These are phyloP conservation scores for Canna indica DNA, from an alignment of 176 grass and related monocot species.

Conservation along the genomic window DNA sequence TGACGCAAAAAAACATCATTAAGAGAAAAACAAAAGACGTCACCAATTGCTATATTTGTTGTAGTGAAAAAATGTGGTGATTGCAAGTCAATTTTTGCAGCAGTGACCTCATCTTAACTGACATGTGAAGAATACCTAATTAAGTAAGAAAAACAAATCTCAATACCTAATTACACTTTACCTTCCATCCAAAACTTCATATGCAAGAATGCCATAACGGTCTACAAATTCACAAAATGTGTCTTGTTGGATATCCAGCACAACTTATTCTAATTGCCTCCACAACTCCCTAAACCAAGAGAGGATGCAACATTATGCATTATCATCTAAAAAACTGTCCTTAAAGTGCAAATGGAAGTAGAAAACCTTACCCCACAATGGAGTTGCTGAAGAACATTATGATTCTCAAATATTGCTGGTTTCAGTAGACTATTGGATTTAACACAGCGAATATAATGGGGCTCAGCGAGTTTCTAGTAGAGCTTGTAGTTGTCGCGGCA, in stretches of 20 bases:
- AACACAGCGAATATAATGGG: no score
- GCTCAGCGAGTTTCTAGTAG: no score
- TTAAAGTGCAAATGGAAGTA: neutral
- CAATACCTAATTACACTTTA: conserved; percentile 24
- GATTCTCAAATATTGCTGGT: no score
- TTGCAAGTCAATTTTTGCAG: no score
- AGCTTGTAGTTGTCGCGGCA: no score
- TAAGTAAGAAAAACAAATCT: conserved; percentile 8
- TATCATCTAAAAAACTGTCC: neutral
- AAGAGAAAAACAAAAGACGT: no score
- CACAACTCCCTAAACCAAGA: conserved; percentile 67
- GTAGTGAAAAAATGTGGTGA: no score
- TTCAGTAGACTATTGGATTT: no score
- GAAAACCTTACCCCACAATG: conserved; percentile 76
- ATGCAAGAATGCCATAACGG: conserved; percentile 83
- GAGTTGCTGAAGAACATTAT: conserved; percentile 96
- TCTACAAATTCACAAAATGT: conserved; percentile 84
- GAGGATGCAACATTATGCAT: conserved; percentile 22
- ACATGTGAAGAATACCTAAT: conserved; percentile 16
- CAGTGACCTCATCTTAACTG: conserved; percentile 68
- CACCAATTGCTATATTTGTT: no score
- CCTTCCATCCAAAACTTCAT: conserved; percentile 73
- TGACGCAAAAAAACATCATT: no score
- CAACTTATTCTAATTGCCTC: conserved; percentile 94
- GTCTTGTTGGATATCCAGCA: conserved; percentile 87